Evolutionary conservation across 1,284 basidiomycete species (phyloP).

Genomic region (Schizopora paradoxa): DNA sequence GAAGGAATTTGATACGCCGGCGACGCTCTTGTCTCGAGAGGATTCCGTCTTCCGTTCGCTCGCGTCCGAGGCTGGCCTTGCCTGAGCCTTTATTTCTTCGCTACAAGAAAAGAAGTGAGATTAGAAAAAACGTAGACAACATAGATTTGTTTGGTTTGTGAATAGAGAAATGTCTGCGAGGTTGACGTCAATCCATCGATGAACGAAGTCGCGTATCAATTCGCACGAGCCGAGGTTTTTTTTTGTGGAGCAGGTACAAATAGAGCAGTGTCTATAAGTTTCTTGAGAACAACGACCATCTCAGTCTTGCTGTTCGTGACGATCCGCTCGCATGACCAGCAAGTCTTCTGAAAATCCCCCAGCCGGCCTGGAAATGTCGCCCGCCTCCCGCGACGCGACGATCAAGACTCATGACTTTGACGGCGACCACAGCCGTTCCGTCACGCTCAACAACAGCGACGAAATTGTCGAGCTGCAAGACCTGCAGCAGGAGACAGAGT

Average conservation of each 20-base stretch:
- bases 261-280: too few species aligned
- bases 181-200: too few species aligned
- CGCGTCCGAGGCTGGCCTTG: constrained; percentile 52
- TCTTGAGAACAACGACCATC: too few species aligned
- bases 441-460: constrained; percentile 8
- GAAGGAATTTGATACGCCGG: constrained; percentile 71
- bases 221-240: too few species aligned
- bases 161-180: too few species aligned
- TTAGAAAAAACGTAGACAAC: too few species aligned
- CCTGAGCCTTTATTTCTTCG: too few species aligned
- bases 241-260: too few species aligned
- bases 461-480: not conserved
- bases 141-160: too few species aligned
- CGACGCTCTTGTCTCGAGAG: constrained; percentile 51
- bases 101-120: too few species aligned
- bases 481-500: constrained; percentile 8
- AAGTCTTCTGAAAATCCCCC: not conserved
- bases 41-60: constrained; percentile 52
- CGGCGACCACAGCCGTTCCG: not conserved
- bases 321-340: constrained; percentile 1
- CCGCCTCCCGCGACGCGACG: constrained; percentile 9
- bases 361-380: constrained; percentile 11
- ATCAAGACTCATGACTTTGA: constrained; percentile 7
- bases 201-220: too few species aligned
- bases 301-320: too few species aligned